Evolutionary conservation across 345 rosid genomes (phyloP), one percentile per base, ranked within the genome.

Genomic region (Salix caprea): DNA sequence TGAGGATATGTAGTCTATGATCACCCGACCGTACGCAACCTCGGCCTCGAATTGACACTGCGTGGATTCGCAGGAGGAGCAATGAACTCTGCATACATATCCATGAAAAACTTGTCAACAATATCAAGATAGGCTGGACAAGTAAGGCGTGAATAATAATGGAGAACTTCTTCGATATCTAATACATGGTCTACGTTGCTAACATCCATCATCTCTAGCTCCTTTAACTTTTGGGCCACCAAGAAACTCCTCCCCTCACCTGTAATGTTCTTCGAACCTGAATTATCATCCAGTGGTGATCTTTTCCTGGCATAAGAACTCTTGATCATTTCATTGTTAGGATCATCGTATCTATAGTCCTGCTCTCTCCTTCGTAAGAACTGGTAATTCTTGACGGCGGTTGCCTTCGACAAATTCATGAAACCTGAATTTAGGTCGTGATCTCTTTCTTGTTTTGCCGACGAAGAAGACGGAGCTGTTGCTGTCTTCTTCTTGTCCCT

Each of bases 111-210:
- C 74, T 81, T 84, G 65, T 94, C 98, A 32, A 90, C 88, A 54
- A 94, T 88, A 58, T 89, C 94, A 21, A 87, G 65, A 82, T 89
- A 94, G 54, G 88, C 87, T 42, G 91, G 87, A n/a, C 90, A 94
- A 9, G 89, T 88, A 21, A 94, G 89, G 36, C 92, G 85, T 48
- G 97, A 90, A 82, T 94, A 94, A 81, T 88, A 94, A 76, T 90
- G 87, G 4, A 90, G 82, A 75, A 94, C 87, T 84, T 94, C 94
- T 82, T 89, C 89, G 9, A 94, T 78, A 84, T 92, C 97, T 14
- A 86, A 76, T 40, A 88, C 85, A 76, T 89, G 93, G 67, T 89
- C 91, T 36, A 87, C 84, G 70, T 91, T 85, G 69, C 84, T 83
- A 78, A 79, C 34, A 80, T 87, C 91, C 84, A 91, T 83, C 88